A percentile compares a stretch with the other conserved stretches of the same genome.
phyloP scores from a whole-genome alignment of 129 eudicot genomes.

The Silybum marianum region DNA sequence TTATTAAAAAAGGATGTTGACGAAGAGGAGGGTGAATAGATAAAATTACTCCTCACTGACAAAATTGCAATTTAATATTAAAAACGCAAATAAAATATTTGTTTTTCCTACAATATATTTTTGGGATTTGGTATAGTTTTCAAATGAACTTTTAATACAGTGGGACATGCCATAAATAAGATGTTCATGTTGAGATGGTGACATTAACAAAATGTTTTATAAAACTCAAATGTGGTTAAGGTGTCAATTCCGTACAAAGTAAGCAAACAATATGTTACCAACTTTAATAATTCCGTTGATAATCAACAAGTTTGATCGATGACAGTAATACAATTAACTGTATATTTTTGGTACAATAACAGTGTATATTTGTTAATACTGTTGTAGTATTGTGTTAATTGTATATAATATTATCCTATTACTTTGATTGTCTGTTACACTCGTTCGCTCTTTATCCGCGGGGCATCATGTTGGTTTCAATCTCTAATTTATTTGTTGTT shows the following conservation, averaged over 20 bases:
- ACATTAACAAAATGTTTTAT: slow-evolving; percentile 3
- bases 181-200: not conserved
- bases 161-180: not conserved
- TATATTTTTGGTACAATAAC: not conserved
- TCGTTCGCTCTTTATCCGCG: not conserved
- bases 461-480: not conserved
- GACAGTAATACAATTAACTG: not conserved
- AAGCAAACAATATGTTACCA: not conserved
- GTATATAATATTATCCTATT: not conserved
- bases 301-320: not conserved
- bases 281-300: not conserved
- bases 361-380: too few relatives aligned
- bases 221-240: not conserved
- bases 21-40: too few relatives aligned
- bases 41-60: too few relatives aligned
- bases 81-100: not conserved
- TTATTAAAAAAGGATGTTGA: too few relatives aligned
- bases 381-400: not conserved
- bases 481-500: not conserved
- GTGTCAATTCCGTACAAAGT: not conserved
- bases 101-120: not conserved
- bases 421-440: not conserved
- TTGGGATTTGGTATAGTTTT: not conserved
- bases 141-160: not conserved
- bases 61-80: not conserved